A percentile compares a stretch with the other conserved stretches of the same genome.
These are phyloP conservation scores for Trametes hirsuta DNA, from an alignment of 1,284 basidiomycete species.

Conservation along the genomic window DNA sequence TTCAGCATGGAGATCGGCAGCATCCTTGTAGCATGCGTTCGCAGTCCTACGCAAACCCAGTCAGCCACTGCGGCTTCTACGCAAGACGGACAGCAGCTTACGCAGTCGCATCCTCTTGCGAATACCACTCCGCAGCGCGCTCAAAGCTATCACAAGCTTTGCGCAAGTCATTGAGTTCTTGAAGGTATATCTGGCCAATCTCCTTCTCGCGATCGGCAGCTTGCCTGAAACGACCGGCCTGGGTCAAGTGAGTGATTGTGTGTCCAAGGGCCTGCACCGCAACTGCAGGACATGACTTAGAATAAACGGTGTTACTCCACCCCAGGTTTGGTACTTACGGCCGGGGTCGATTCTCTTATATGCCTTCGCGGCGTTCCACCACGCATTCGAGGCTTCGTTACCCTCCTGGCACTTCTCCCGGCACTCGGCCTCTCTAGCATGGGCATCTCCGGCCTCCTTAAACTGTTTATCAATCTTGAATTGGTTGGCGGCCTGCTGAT, in stretches of 20 bases:
- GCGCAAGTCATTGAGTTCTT: slow-evolving; percentile 73
- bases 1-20: slow-evolving; percentile 93
- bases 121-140: slow-evolving; percentile 96
- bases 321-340: slow-evolving; percentile 50
- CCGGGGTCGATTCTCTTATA: slow-evolving; percentile 89
- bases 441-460: slow-evolving; percentile 88
- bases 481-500: slow-evolving; percentile 91
- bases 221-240: slow-evolving; percentile 92
- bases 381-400: slow-evolving; percentile 95
- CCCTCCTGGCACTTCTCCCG: slow-evolving; percentile 83
- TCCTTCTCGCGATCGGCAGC: slow-evolving; percentile 98
- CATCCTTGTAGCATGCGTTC: slow-evolving; percentile 94
- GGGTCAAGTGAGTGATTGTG: slow-evolving; percentile 84
- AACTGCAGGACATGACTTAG: slow-evolving; percentile 53
- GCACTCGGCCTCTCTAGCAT: slow-evolving; percentile 89
- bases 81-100: slow-evolving; percentile 47
- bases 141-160: slow-evolving; percentile 91
- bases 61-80: not conserved
- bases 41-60: slow-evolving; percentile 69
- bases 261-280: slow-evolving; percentile 90
- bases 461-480: slow-evolving; percentile 96
- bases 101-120: slow-evolving; percentile 96
- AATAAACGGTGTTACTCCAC: too few relatives aligned
- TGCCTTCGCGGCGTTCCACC: slow-evolving; percentile 95
- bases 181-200: slow-evolving; percentile 91